Evolutionary conservation across 371 early-diverging fungal species (phyloP).

Genomic region (Batrachochytrium dendrobatidis): DNA sequence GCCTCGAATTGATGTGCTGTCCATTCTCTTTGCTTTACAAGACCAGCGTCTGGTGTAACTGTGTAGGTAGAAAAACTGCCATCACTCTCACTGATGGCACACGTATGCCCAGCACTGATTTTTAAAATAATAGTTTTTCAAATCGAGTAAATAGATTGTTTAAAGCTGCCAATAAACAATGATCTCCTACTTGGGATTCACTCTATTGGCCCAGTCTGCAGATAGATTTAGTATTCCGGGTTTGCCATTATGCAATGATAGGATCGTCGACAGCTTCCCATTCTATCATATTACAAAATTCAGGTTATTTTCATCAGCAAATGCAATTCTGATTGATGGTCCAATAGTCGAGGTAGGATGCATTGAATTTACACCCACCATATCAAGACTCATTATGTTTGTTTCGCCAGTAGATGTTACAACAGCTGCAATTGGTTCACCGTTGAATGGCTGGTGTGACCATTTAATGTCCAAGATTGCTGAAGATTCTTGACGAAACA

Average conservation of each 20-base stretch:
- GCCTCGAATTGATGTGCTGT: slow-evolving; percentile 84
- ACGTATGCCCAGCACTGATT: slow-evolving; percentile 7
- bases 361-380: slow-evolving; percentile 53
- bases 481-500: slow-evolving; percentile 43
- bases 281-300: background rate
- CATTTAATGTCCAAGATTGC: slow-evolving; percentile 85
- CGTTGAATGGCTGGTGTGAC: slow-evolving; percentile 40
- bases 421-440: background rate
- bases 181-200: slow-evolving; percentile 8
- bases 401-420: background rate
- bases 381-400: slow-evolving; percentile 30
- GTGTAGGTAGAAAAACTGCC: slow-evolving; percentile 52
- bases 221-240: slow-evolving; percentile 66
- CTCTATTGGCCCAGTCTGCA: slow-evolving; percentile 81
- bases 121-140: background rate
- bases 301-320: slow-evolving; percentile 6
- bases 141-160: background rate
- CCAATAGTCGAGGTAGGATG: slow-evolving; percentile 29
- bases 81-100: slow-evolving; percentile 61
- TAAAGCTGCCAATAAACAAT: background rate
- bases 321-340: background rate
- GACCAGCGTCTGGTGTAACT: slow-evolving; percentile 10
- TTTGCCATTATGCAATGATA: slow-evolving; percentile 24
- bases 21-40: slow-evolving; percentile 37
- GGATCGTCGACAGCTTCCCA: background rate